These are phyloP conservation scores for Cylindrodendrum hubeiense DNA, from an alignment of 2,329 filamentous ascomycete species.

Conservation along the genomic window DNA sequence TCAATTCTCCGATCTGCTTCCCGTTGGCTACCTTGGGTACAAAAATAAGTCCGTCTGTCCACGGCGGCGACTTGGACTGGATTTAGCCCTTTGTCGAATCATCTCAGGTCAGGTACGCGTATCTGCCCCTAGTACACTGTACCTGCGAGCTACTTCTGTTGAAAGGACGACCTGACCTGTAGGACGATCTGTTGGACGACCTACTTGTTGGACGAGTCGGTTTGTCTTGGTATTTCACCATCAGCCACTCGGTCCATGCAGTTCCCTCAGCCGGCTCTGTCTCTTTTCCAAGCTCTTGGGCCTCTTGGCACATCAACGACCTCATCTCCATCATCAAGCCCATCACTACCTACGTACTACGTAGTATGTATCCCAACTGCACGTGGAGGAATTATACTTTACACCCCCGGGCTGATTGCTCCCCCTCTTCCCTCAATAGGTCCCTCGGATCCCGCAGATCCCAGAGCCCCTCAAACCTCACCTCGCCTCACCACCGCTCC, in stretches of 20 bases:
- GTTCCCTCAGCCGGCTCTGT: background rate
- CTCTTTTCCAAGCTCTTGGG: background rate
- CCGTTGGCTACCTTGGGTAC: no score
- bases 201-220: background rate
- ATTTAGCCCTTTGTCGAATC: background rate
- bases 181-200: background rate
- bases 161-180: no score
- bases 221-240: no score
- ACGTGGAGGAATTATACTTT: conserved; percentile 2
- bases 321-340: background rate
- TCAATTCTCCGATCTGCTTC: conserved; percentile 8
- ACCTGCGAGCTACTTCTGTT: no score
- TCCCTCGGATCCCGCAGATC: background rate
- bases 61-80: background rate
- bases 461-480: background rate
- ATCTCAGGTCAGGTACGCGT: background rate
- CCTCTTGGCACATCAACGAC: background rate
- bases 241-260: background rate
- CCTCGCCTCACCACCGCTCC: background rate
- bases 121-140: background rate
- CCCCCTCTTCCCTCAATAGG: background rate
- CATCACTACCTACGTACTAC: no score
- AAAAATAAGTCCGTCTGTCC: background rate
- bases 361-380: conserved; percentile 1
- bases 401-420: background rate